Evolutionary conservation across 2,329 filamentous ascomycete genomes (phyloP).

Genomic region (Phoma sp.): DNA sequence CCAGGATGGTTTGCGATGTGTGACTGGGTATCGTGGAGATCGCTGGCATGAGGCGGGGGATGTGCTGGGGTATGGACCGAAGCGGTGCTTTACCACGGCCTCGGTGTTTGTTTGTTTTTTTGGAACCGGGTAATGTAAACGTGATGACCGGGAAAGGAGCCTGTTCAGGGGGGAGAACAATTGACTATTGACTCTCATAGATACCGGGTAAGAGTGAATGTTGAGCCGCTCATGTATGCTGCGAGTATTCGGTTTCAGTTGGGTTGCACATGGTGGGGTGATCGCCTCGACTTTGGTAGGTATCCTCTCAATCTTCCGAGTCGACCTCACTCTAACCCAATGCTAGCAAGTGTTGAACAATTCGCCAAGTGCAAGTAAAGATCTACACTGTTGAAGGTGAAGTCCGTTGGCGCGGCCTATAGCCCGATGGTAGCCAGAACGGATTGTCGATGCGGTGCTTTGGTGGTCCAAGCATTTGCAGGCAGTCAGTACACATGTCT

Average conservation of each 20-base stretch:
- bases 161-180: neutral
- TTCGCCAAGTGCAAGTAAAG: neutral
- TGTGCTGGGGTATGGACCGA: neutral
- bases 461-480: no score
- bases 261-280: conserved; percentile 8
- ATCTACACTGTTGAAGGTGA: neutral
- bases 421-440: no score
- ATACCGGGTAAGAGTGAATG: neutral
- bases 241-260: conserved; percentile 15
- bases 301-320: neutral
- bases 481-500: neutral
- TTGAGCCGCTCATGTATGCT: conserved; percentile 7
- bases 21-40: conserved; percentile 13
- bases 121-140: neutral
- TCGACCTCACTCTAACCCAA: neutral
- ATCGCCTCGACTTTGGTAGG: conserved; percentile 1
- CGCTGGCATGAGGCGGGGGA: neutral
- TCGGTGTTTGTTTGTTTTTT: neutral
- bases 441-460: no score
- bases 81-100: neutral
- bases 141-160: neutral
- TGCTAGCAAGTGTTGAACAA: neutral
- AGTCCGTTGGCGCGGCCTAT: no score
- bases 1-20: conserved; percentile 7
- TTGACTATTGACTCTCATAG: neutral